phyloP scores from a whole-genome alignment of 257 asterid species.

The Cinchona pubescens region DNA sequence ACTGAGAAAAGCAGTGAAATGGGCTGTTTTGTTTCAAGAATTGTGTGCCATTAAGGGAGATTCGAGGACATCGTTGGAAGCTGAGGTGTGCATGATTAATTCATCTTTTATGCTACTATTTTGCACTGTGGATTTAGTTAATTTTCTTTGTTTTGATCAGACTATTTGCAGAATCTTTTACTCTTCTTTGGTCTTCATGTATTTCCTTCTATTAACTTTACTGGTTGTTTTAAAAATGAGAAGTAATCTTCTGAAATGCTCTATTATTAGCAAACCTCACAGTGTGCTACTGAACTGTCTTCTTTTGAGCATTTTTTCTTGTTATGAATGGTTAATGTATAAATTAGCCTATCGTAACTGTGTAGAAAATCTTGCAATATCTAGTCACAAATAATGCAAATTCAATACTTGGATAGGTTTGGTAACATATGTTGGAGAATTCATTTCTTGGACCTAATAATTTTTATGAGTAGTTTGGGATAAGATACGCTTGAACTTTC shows the following conservation, averaged over 20 bases:
- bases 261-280: neutral
- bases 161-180: neutral
- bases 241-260: neutral
- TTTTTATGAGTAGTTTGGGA: neutral
- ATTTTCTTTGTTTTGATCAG: neutral
- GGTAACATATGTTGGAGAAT: neutral
- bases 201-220: neutral
- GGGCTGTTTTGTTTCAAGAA: slow-evolving; percentile 85
- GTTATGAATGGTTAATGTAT: neutral
- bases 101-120: neutral
- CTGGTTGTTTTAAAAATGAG: neutral
- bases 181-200: neutral
- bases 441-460: neutral
- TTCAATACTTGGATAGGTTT: neutral
- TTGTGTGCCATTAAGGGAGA: slow-evolving; percentile 84
- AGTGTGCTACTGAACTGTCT: neutral
- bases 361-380: neutral
- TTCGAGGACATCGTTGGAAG: slow-evolving; percentile 91
- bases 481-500: neutral
- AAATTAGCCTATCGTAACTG: neutral
- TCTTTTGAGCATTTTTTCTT: neutral
- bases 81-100: slow-evolving; percentile 56
- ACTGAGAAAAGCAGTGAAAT: slow-evolving; percentile 88
- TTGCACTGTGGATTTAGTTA: neutral
- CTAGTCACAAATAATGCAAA: neutral